Base-by-base conservation (phyloP, 495 filamentous ascomycete species). In the Baudoinia panamericana region DNA sequence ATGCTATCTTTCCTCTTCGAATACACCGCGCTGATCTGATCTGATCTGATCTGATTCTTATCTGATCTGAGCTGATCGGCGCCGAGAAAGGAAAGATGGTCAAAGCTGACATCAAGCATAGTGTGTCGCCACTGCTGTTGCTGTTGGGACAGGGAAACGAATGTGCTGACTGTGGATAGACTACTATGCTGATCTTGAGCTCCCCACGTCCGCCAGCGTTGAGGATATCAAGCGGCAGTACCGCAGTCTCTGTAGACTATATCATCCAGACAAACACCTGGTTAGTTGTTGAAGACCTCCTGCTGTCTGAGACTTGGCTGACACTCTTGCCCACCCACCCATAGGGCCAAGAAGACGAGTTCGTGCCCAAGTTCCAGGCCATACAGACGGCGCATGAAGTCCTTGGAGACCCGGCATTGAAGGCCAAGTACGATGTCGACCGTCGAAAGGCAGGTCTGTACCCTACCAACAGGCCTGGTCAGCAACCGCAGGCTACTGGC, bases 191-290 rank as follows among this genome's bases (percentile, higher is more conserved):
- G 86, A 93, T 62, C 68, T 94, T 22, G 82, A 80, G 36, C 56
- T 93, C 9, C 51, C 66, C 0, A 57, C 72, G 6, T 66, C 62
- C 41, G 82, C 80, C 25, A 73, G 79, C 45, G 50, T 67, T 3
- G 70, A 72, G 3, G 83, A 90, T 26, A 73, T 93, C 51, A 90
- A 84, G 60, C 86, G 76, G 62, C 80, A 85, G 51, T 95, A 85
- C 63, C 72, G 75, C 51, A 86, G 84, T 60, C 69, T 93, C 51
- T 86, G 85, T 24, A 68, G 90, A 19, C 77, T 76, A 52, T 92
- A 77, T 50, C 87, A 95, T 54, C 87, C 87, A 5, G 87, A 95
- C 56, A 76, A 93, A 95, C 51, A 82, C 78, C 4, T n/a, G n/a
- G n/a, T n/a, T n/a, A n/a, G n/a, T n/a, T n/a, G n/a, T n/a, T n/a